phyloP scores from a whole-genome alignment of 176 grass and related monocot species.

The Avena sativa region DNA sequence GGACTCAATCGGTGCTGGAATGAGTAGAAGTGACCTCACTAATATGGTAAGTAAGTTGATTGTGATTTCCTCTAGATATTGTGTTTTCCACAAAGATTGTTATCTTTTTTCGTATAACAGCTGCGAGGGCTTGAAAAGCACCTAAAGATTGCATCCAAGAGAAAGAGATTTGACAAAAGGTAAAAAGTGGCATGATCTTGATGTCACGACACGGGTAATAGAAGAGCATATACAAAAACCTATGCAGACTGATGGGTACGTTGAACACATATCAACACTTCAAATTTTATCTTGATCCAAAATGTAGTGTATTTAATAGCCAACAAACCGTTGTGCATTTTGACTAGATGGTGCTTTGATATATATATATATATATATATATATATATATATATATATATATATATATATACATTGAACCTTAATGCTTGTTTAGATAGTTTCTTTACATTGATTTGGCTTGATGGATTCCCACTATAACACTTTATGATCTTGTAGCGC shows the following conservation, averaged over 20 bases:
- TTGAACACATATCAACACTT: too few species aligned
- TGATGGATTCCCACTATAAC: not conserved
- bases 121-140: not conserved
- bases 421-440: not conserved
- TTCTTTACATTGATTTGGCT: not conserved
- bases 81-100: not conserved
- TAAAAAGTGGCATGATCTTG: not conserved
- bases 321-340: too few species aligned
- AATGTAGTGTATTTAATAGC: too few species aligned
- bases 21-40: not conserved
- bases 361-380: too few species aligned
- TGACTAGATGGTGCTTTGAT: not conserved
- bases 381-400: not conserved
- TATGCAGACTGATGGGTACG: too few species aligned
- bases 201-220: too few species aligned
- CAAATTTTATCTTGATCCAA: too few species aligned
- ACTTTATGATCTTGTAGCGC: not conserved
- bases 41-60: not conserved
- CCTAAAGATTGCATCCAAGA: not conserved
- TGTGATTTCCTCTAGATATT: not conserved
- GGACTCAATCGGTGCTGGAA: not conserved
- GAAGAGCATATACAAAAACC: too few species aligned
- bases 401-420: not conserved
- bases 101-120: not conserved
- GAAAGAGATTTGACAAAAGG: not conserved